These are phyloP conservation scores for Pistacia atlantica DNA, from an alignment of 345 rosid species.

Conservation along the genomic window DNA sequence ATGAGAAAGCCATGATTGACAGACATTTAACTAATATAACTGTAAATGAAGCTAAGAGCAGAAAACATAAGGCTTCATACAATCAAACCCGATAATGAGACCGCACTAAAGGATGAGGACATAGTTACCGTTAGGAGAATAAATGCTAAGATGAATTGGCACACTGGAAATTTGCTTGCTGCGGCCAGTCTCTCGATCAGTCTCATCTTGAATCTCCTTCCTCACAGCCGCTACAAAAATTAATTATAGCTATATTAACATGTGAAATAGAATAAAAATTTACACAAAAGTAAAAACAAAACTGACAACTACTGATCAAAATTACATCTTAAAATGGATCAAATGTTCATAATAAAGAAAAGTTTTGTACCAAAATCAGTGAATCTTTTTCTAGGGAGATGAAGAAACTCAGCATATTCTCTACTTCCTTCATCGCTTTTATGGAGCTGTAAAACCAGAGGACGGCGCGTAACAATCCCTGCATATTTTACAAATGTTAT, in stretches of 20 bases:
- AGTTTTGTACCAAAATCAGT: constrained; percentile 75
- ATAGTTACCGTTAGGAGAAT: constrained; percentile 78
- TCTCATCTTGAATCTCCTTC: constrained; percentile 98
- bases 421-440: constrained; percentile 88
- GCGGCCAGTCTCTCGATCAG: constrained; percentile 97
- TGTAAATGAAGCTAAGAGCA: too few species aligned
- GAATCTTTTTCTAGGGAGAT: constrained; percentile 76
- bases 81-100: too few species aligned
- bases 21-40: too few species aligned
- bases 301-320: background rate
- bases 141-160: constrained; percentile 97
- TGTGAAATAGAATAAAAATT: background rate
- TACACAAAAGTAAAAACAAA: background rate
- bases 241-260: background rate
- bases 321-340: background rate
- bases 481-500: constrained; percentile 20
- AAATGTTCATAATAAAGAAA: background rate
- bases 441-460: constrained; percentile 97
- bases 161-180: constrained; percentile 86
- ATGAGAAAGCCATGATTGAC: too few species aligned
- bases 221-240: constrained; percentile 81
- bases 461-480: constrained; percentile 97
- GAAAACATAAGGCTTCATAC: too few species aligned
- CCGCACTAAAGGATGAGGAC: too few species aligned
- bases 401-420: constrained; percentile 98